These are phyloP conservation scores for Apiospora saccharicola DNA, from an alignment of 2,329 filamentous ascomycete genomes.

Conservation along the genomic window DNA sequence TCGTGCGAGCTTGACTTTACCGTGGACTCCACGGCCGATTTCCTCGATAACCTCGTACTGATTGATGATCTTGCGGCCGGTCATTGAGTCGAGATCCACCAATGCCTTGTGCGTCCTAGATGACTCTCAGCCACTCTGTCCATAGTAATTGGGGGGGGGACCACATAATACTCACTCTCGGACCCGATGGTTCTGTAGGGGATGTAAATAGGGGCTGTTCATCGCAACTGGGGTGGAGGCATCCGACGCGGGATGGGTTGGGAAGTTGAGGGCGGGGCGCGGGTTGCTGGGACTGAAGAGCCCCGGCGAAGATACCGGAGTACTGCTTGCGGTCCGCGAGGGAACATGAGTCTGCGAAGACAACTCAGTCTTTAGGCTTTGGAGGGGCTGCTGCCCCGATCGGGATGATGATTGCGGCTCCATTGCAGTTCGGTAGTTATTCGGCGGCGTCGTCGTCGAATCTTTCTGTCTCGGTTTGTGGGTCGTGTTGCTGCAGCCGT, in stretches of 20 bases:
- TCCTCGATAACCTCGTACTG: conserved; percentile 98
- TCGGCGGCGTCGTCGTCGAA: conserved; percentile 24
- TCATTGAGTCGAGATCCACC: conserved; percentile 86
- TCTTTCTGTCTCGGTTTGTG: conserved; percentile 23
- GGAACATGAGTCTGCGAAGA: conserved; percentile 48
- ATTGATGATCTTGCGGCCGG: conserved; percentile 95
- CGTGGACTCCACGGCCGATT: conserved; percentile 93
- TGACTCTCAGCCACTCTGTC: conserved; percentile 19
- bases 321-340: conserved; percentile 60
- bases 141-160: background rate
- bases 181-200: conserved; percentile 75
- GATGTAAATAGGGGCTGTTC: conserved; percentile 71
- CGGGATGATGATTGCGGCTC: conserved; percentile 27
- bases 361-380: conserved; percentile 46
- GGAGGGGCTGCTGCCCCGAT: conserved; percentile 42
- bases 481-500: conserved; percentile 13
- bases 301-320: conserved; percentile 67
- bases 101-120: conserved; percentile 84
- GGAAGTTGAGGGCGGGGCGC: conserved; percentile 50
- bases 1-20: conserved; percentile 94
- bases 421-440: conserved; percentile 42
- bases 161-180: conserved; percentile 69
- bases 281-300: conserved; percentile 63
- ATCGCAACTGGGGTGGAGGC: conserved; percentile 59
- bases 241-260: conserved; percentile 58